A percentile compares a stretch with the other conserved stretches of the same genome.
Evolutionary conservation across 495 filamentous ascomycete genomes (phyloP).

Genomic region (Trichodelitschia bisporula): DNA sequence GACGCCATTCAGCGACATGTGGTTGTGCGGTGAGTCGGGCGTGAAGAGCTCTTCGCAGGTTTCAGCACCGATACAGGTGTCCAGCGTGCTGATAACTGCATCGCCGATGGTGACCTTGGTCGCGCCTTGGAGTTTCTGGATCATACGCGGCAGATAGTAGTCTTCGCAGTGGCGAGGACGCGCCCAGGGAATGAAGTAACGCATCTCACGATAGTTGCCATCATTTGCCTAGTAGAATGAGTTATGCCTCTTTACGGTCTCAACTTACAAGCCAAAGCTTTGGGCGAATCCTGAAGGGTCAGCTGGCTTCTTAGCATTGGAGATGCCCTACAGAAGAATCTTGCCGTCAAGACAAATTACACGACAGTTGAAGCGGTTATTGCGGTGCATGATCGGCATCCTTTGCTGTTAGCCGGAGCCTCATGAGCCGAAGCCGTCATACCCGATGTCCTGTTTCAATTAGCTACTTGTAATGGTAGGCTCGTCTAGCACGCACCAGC

Average conservation of each 20-base stretch:
- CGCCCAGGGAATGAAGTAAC: constrained; percentile 47
- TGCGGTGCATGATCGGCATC: constrained; percentile 32
- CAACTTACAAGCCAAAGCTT: constrained; percentile 70
- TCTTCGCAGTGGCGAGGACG: constrained; percentile 36
- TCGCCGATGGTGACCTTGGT: constrained; percentile 51
- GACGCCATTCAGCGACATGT: constrained; percentile 32
- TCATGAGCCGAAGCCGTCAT: no score
- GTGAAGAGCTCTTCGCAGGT: constrained; percentile 19
- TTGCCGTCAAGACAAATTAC: constrained; percentile 27
- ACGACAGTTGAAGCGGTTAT: constrained; percentile 49
- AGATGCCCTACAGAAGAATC: background rate
- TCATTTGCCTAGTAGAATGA: constrained; percentile 15
- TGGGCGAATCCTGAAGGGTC: constrained; percentile 37
- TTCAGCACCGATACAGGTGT: constrained; percentile 11
- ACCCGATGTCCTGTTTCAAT: no score
- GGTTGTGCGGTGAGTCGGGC: constrained; percentile 7
- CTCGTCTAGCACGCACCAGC: no score
- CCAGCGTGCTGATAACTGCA: constrained; percentile 42
- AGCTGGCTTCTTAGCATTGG: constrained; percentile 1
- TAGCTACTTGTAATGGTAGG: no score
- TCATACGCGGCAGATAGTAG: constrained; percentile 42
- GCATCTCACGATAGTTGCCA: constrained; percentile 43
- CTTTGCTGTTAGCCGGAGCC: no score
- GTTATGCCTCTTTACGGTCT: constrained; percentile 9
- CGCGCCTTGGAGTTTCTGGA: constrained; percentile 33